Evolutionary conservation across 768 basidiomycete species (phyloP).

Genomic region (Rhodosporidiobolus sp.): DNA sequence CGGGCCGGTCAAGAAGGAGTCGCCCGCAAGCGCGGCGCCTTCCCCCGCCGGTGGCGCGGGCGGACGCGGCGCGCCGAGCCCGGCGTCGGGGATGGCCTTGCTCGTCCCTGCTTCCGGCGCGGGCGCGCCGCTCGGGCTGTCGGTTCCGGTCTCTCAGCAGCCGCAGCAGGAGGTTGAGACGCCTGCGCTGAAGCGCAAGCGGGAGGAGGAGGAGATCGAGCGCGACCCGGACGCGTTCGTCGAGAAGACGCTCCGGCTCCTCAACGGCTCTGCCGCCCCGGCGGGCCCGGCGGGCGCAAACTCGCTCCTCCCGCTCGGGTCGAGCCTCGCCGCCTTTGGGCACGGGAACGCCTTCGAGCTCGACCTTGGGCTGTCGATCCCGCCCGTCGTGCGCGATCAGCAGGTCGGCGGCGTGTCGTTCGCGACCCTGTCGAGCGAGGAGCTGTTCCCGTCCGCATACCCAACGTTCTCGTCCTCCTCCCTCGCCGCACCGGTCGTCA

Average conservation of each 20-base stretch:
- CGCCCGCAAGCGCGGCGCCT: not conserved
- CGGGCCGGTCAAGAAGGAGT: not conserved
- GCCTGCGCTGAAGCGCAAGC: slow-evolving; percentile 37
- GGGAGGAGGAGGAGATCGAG: slow-evolving; percentile 41
- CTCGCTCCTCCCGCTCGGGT: not conserved
- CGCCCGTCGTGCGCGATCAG: not conserved
- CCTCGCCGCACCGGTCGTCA: not conserved
- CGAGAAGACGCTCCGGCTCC: slow-evolving; percentile 24
- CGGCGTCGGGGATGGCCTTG: not conserved
- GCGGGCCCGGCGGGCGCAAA: not conserved
- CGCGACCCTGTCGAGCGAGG: not conserved
- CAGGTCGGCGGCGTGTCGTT: slow-evolving; percentile 10
- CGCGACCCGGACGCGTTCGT: slow-evolving; percentile 39
- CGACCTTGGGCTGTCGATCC: slow-evolving; percentile 5
- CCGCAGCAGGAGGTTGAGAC: too few species aligned
- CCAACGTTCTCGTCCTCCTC: not conserved
- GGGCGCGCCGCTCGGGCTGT: not conserved
- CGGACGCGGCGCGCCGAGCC: too few species aligned
- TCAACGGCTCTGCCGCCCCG: slow-evolving; percentile 13
- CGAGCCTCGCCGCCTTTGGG: not conserved
- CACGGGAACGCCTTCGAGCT: slow-evolving; percentile 4
- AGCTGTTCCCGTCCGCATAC: not conserved
- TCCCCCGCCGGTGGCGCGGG: slow-evolving; percentile 1
- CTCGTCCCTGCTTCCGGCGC: not conserved
- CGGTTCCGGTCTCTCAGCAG: not conserved